Base-by-base conservation (phyloP, 2,329 filamentous ascomycete species). In the Monascus ruber region DNA sequence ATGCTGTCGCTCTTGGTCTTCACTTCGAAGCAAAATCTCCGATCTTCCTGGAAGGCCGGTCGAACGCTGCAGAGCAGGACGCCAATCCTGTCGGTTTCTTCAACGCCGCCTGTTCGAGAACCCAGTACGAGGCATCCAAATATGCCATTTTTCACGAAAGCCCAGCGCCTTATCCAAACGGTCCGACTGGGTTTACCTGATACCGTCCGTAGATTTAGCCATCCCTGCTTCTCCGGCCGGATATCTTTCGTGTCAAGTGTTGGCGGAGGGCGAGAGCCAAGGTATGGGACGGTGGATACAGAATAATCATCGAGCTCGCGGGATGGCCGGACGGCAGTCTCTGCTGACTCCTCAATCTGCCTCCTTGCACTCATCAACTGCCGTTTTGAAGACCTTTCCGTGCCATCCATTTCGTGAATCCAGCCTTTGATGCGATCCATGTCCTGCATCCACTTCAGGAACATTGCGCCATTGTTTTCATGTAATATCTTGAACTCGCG, bases 1-100 rank as follows among this genome's bases (percentile, higher is more conserved):
- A 94, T 79, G 36, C 81, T 91, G 46, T 84, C 84, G 54, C 85
- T 94, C 62, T 95, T 98, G 2, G 91, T 98, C 70, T 96, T 98
- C 54, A 98, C 83, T 63, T 98, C 91, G 53, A 98, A 95, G 59
- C 91, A 96, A 63, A 96, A 98, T 10, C 91, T 77, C 31, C 91
- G 79, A 54, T 98, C 91, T 63, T 98, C 91, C 49, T 85, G 81
- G 37, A 93, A 83, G 1, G 88, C 87, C 11, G 88, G 87, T 52
- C 89, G 85, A 36, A 91, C 83, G 53, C 85, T 94, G 66, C 91
- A 98, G 31, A 98, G 77, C 38, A 98, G 66, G 3, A 98, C 88
- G 32, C 91, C 91, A 44, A 94, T 94, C 64, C 94, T 87, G 53
- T 98, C 91, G 35, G 87, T 94, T 59, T 96, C 89, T 50, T 96